Evolutionary conservation across 805 yeast genomes (phyloP).

Genomic region (Candida tibetensis): DNA sequence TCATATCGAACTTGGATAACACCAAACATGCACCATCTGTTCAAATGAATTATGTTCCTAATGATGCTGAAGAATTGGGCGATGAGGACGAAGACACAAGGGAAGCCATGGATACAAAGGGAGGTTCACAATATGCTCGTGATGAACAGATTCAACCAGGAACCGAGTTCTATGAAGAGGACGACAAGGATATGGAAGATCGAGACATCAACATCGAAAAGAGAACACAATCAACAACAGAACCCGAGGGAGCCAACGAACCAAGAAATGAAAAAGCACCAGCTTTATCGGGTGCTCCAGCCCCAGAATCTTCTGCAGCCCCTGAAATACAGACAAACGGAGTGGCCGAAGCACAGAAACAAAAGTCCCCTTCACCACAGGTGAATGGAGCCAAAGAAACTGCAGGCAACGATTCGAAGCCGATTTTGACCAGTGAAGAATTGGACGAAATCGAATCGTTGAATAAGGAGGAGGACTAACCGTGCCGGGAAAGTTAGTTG

Average conservation of each 20-base stretch:
- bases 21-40: constrained; percentile 98
- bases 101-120: constrained; percentile 81
- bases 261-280: no score
- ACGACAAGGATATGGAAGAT: constrained; percentile 45
- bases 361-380: no score
- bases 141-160: constrained; percentile 70
- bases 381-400: neutral
- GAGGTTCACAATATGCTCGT: constrained; percentile 84
- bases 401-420: constrained; percentile 5
- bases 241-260: no score
- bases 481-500: no score
- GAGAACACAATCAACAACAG: no score
- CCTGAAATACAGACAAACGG: no score
- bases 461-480: neutral
- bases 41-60: constrained; percentile 85
- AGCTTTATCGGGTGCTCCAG: no score
- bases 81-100: constrained; percentile 83
- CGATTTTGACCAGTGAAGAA: constrained; percentile 33
- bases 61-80: constrained; percentile 81
- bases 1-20: constrained; percentile 74
- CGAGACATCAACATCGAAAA: constrained; percentile 18
- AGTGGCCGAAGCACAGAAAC: no score
- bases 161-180: constrained; percentile 75
- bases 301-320: no score
- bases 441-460: constrained; percentile 31